Evolutionary conservation across 805 yeast genomes (phyloP).

Genomic region (Metschnikowia corniflorae): DNA sequence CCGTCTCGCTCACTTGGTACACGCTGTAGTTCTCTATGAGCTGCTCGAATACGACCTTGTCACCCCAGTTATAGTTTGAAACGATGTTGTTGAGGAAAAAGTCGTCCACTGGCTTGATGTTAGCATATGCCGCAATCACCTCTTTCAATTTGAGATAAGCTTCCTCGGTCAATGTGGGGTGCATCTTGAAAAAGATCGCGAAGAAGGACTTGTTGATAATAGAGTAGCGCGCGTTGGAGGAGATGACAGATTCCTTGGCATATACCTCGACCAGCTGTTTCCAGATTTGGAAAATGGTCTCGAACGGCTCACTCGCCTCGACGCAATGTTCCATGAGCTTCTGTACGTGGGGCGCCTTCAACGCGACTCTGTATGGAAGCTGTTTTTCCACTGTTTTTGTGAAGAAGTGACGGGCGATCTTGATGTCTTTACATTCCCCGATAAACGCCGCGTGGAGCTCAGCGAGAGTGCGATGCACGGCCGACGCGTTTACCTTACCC

Average conservation of each 20-base stretch:
- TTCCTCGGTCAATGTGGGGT: conserved; percentile 47
- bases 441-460: conserved; percentile 76
- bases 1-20: conserved; percentile 57
- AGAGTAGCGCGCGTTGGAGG: conserved; percentile 64
- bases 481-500: conserved; percentile 8
- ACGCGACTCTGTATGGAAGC: conserved; percentile 67
- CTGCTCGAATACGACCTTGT: conserved; percentile 60
- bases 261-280: conserved; percentile 55
- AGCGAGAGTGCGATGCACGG: conserved; percentile 50
- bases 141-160: conserved; percentile 57
- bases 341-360: conserved; percentile 72
- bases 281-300: conserved; percentile 61
- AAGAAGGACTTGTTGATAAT: conserved; percentile 68
- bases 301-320: conserved; percentile 54
- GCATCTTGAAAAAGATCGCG: conserved; percentile 60
- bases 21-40: conserved; percentile 56
- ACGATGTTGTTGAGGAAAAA: conserved; percentile 77
- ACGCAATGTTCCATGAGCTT: conserved; percentile 60
- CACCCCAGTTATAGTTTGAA: conserved; percentile 66
- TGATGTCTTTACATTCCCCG: conserved; percentile 70
- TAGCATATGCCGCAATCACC: conserved; percentile 53
- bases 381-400: conserved; percentile 65
- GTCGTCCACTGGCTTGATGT: conserved; percentile 63
- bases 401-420: conserved; percentile 69
- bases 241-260: conserved; percentile 33